Conservation (phyloP, 2,329 filamentous ascomycete genomes). For the Dothistroma septosporum region DNA sequence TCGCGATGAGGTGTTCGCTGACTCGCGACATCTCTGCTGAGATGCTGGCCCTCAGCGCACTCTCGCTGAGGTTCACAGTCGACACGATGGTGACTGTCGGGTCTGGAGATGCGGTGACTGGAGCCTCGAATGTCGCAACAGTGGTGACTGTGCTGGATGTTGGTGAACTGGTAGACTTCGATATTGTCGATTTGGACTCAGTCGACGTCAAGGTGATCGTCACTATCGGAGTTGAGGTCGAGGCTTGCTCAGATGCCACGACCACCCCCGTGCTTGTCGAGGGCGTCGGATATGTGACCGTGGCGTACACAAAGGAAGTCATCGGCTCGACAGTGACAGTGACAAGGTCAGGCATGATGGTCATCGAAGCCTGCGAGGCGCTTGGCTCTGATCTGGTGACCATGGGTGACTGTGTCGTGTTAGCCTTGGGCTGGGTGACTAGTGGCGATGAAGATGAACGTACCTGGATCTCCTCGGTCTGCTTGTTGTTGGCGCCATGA, state of each 20-base stretch:
- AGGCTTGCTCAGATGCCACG: background rate
- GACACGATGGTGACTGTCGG: background rate
- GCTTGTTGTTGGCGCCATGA: background rate
- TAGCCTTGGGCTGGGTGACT: background rate
- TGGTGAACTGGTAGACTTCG: background rate
- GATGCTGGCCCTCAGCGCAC: background rate
- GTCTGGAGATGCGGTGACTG: background rate
- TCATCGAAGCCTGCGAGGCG: background rate
- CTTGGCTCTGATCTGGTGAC: slow-evolving; percentile 2
- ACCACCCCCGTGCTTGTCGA: background rate
- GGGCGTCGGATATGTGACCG: background rate
- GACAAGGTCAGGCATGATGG: background rate
- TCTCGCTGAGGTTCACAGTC: background rate
- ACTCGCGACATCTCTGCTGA: background rate
- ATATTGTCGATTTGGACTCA: background rate
- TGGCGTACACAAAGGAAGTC: background rate
- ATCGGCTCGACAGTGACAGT: background rate
- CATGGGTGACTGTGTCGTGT: background rate
- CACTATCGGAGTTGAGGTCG: background rate
- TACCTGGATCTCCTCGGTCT: background rate
- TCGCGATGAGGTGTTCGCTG: background rate
- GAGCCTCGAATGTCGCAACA: background rate
- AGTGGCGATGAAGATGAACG: background rate
- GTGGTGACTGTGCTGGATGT: background rate
- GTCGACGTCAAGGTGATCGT: background rate